Evolutionary conservation across 805 yeast species (phyloP), one percentile per base, ranked within the genome.

Genomic region (Kuraishia hungarica): DNA sequence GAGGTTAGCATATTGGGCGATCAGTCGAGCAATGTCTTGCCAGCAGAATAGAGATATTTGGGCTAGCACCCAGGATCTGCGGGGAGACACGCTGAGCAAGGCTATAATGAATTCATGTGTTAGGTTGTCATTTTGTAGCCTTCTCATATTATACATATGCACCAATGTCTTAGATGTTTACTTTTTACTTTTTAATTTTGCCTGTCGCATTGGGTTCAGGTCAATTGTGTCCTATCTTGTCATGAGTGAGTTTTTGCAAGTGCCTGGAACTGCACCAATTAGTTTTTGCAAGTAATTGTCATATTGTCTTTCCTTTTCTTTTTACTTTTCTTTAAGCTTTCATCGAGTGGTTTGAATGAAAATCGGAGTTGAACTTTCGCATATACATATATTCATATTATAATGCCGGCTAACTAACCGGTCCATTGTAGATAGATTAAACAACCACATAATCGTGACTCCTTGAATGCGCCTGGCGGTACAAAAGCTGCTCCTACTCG

Each of bases 1-100:
- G 94, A 87, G 70, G 70, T 68, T 55, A 61, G 59, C 53, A 60
- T 64, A 22, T 61, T 68, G 48, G 72, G 71, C 17, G 62, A 56
- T 43, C 59, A 65, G 47, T 58, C 60, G 35, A 55, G 56, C 22
- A 60, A 55, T 17, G 60, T 68, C 13, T 55, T 68, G 24, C 67
- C 70, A 24, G 51, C 50, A 39, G 26, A 11, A 21, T 46, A 35
- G 43, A 35, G 43, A 26, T 26, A 26, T 5, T 26, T 26, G 29
- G 5, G 29, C 10, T 10, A 26, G 29, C 8, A n/a, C n/a, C n/a
- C n/a, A n/a, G n/a, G n/a, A n/a, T n/a, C n/a, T 26, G 5, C 8
- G 29, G 29, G 29, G 5, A 26, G 29, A 5, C 29, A 5, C 29
- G 29, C 29, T 5, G 29, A 26, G 29, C 10, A 35, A 28, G 6